Percentiles rank a stretch among this genome's conserved stretches.
These are phyloP conservation scores for Abortiporus biennis DNA, from an alignment of 1,284 basidiomycete genomes.

Conservation along the genomic window DNA sequence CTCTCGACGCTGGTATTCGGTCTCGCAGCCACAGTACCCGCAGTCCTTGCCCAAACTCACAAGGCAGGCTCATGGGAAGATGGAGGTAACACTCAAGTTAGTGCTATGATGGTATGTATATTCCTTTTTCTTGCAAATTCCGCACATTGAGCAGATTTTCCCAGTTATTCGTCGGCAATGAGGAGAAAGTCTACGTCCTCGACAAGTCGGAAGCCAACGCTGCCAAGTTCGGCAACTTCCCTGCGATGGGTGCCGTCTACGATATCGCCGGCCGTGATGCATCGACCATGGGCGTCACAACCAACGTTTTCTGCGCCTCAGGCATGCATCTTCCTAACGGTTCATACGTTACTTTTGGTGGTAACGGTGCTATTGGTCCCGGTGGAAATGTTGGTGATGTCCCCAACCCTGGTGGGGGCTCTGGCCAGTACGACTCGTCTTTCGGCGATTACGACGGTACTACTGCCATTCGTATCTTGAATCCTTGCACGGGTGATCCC, in stretches of 20 bases:
- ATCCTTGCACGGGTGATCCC: slow-evolving; percentile 61
- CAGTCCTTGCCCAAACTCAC: slow-evolving; percentile 21
- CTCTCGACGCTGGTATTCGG: slow-evolving; percentile 22
- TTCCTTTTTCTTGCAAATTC: background rate
- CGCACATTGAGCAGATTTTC: background rate
- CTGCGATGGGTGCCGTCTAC: slow-evolving; percentile 36
- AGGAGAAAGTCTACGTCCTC: slow-evolving; percentile 37
- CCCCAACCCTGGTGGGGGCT: slow-evolving; percentile 35
- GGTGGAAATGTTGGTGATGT: slow-evolving; percentile 59
- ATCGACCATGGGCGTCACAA: slow-evolving; percentile 62
- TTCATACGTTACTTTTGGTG: slow-evolving; percentile 38
- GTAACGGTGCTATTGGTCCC: slow-evolving; percentile 70
- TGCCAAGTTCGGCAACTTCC: slow-evolving; percentile 37
- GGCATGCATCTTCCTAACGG: slow-evolving; percentile 48
- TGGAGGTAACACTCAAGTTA: slow-evolving; percentile 42
- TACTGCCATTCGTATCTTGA: slow-evolving; percentile 66
- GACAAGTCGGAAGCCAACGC: slow-evolving; percentile 52
- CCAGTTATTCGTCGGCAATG: slow-evolving; percentile 39
- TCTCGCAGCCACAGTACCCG: slow-evolving; percentile 17
- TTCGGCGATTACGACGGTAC: slow-evolving; percentile 66
- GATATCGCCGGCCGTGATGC: slow-evolving; percentile 47
- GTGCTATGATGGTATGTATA: slow-evolving; percentile 39
- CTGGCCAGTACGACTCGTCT: slow-evolving; percentile 49
- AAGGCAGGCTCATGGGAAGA: slow-evolving; percentile 34
- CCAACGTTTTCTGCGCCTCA: slow-evolving; percentile 82